These are phyloP conservation scores for Diplogelasinospora grovesii DNA, from an alignment of 495 filamentous ascomycete genomes.

Conservation along the genomic window DNA sequence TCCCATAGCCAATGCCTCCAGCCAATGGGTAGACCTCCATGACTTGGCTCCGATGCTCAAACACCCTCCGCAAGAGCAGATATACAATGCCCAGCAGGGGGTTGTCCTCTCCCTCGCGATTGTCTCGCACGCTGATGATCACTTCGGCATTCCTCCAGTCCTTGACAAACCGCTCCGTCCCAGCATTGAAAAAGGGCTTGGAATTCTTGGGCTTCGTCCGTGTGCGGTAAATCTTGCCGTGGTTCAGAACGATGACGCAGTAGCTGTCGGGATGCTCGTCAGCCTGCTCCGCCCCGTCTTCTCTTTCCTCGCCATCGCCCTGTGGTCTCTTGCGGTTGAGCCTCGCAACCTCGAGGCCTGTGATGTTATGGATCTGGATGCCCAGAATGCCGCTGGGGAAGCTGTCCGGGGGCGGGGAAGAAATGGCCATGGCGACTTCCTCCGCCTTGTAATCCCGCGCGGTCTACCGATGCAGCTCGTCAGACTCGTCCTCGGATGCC, in stretches of 20 bases:
- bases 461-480: conserved; percentile 56
- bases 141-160: conserved; percentile 60
- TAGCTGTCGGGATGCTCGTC: conserved; percentile 60
- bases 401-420: conserved; percentile 48
- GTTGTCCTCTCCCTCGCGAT: conserved; percentile 57
- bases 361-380: conserved; percentile 68
- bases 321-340: conserved; percentile 36
- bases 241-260: conserved; percentile 64
- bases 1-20: conserved; percentile 64
- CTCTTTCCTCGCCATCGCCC: conserved; percentile 34
- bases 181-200: conserved; percentile 73
- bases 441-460: conserved; percentile 50
- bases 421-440: conserved; percentile 50
- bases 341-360: conserved; percentile 54
- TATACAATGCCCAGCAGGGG: conserved; percentile 61
- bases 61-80: conserved; percentile 51
- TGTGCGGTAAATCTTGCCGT: conserved; percentile 62
- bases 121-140: conserved; percentile 58
- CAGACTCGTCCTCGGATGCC: conserved; percentile 34
- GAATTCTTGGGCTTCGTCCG: conserved; percentile 70
- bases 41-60: conserved; percentile 51
- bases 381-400: conserved; percentile 58
- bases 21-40: conserved; percentile 54
- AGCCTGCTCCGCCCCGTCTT: conserved; percentile 53
- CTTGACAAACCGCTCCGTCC: conserved; percentile 63